phyloP scores from a whole-genome alignment of 768 basidiomycete species.

The Boletus reticuloceps region DNA sequence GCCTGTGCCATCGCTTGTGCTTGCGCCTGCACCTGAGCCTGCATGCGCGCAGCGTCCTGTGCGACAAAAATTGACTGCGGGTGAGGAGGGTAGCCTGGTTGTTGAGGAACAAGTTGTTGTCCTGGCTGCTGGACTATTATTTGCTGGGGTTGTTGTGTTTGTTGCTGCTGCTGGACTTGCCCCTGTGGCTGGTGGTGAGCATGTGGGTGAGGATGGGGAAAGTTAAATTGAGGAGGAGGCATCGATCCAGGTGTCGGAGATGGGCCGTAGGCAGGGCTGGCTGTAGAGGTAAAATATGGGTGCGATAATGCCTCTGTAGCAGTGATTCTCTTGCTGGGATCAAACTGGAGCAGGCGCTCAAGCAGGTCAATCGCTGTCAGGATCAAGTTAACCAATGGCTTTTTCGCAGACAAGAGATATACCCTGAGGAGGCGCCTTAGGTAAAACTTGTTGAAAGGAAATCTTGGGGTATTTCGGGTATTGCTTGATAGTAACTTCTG shows the following conservation, averaged over 20 bases:
- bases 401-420: conserved; percentile 4
- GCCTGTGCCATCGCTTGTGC: conserved; percentile 41
- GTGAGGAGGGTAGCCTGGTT: conserved; percentile 31
- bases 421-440: conserved; percentile 87
- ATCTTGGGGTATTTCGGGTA: conserved; percentile 88
- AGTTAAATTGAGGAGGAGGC: conserved; percentile 68
- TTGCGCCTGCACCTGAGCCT: conserved; percentile 44
- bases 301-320: conserved; percentile 90
- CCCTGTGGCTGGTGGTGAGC: conserved; percentile 45
- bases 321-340: conserved; percentile 87
- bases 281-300: conserved; percentile 77
- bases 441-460: conserved; percentile 74
- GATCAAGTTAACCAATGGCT: conserved; percentile 2
- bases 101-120: conserved; percentile 37
- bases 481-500: conserved; percentile 79
- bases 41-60: conserved; percentile 35
- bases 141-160: conserved; percentile 40
- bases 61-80: conserved; percentile 32
- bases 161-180: conserved; percentile 43
- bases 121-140: conserved; percentile 38
- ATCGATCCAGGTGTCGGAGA: conserved; percentile 50
- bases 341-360: conserved; percentile 93
- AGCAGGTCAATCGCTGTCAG: conserved; percentile 81
- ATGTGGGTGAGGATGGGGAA: conserved; percentile 59
- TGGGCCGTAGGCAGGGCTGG: conserved; percentile 31